Percentiles rank a stretch among this genome's conserved stretches.
phyloP scores from a whole-genome alignment of 2,329 filamentous ascomycete species.

The Fragosphaeria purpurea region DNA sequence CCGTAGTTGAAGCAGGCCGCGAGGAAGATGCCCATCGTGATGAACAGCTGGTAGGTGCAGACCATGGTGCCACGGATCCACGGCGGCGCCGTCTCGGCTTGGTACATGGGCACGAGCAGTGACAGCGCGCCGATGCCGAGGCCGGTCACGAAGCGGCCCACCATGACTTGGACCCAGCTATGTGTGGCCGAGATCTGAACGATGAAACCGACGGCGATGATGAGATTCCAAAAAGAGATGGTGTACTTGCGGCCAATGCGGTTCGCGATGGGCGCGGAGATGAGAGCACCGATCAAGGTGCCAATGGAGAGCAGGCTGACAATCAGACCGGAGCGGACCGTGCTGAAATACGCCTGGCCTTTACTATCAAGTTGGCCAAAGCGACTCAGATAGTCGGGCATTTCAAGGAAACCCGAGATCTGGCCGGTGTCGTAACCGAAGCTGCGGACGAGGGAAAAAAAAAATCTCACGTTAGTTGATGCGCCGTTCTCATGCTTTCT shows the following conservation, averaged over 20 bases:
- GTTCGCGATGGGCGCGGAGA: conserved; percentile 45
- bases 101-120: conserved; percentile 46
- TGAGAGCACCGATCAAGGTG: conserved; percentile 43
- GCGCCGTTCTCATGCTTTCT: too few species aligned
- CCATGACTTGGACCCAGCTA: conserved; percentile 49
- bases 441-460: conserved; percentile 16
- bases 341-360: conserved; percentile 28
- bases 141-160: conserved; percentile 57
- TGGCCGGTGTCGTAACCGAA: conserved; percentile 52
- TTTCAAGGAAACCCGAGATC: conserved; percentile 41
- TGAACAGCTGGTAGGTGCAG: conserved; percentile 64
- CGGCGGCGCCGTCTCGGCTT: conserved; percentile 52
- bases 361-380: conserved; percentile 38
- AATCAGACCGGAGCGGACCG: conserved; percentile 38
- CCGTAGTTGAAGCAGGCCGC: conserved; percentile 40
- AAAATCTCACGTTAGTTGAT: too few species aligned
- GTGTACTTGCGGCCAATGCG: conserved; percentile 47
- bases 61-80: conserved; percentile 55
- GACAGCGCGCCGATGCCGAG: conserved; percentile 58
- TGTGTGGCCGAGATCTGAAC: conserved; percentile 51
- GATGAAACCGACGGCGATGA: conserved; percentile 56
- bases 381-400: conserved; percentile 43
- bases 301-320: conserved; percentile 49
- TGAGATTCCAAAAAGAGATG: conserved; percentile 39
- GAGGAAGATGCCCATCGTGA: conserved; percentile 58